Percentiles rank a stretch among this genome's conserved stretches.
Evolutionary conservation across 2,329 filamentous ascomycete genomes (phyloP).

Genomic region (Cordyceps javanica): DNA sequence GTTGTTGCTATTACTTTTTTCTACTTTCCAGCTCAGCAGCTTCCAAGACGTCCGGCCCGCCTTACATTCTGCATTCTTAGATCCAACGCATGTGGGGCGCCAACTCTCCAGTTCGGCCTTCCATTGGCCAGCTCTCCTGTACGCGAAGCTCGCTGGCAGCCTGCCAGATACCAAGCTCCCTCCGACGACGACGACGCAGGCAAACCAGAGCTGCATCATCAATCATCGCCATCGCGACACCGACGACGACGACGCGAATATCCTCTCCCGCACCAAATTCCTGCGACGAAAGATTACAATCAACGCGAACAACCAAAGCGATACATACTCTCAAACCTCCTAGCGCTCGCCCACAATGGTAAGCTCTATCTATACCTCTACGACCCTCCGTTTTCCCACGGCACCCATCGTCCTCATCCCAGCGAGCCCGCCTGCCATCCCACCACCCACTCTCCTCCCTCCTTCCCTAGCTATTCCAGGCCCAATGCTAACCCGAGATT

Average conservation of each 20-base stretch:
- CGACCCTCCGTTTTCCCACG: background rate
- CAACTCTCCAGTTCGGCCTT: background rate
- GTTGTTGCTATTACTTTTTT: no score
- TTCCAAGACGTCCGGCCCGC: no score
- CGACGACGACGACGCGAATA: background rate
- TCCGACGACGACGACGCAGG: background rate
- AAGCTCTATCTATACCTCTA: background rate
- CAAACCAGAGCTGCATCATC: slow-evolving; percentile 17
- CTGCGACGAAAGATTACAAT: background rate
- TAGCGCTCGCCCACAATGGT: slow-evolving; percentile 6
- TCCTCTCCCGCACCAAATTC: background rate
- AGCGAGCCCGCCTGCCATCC: background rate
- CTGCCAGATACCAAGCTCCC: slow-evolving; percentile 1
- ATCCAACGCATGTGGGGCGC: background rate
- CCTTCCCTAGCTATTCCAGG: no score
- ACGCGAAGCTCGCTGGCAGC: slow-evolving; percentile 14
- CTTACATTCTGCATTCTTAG: no score
- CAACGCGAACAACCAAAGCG: background rate
- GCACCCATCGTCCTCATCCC: background rate
- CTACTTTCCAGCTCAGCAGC: no score
- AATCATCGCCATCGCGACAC: background rate
- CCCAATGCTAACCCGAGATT: slow-evolving; percentile 14
- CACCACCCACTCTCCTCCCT: background rate
- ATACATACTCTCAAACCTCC: no score
- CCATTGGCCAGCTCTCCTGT: background rate